Base-by-base conservation (phyloP, 108 stramenopile species). In the Skeletonema potamos region DNA sequence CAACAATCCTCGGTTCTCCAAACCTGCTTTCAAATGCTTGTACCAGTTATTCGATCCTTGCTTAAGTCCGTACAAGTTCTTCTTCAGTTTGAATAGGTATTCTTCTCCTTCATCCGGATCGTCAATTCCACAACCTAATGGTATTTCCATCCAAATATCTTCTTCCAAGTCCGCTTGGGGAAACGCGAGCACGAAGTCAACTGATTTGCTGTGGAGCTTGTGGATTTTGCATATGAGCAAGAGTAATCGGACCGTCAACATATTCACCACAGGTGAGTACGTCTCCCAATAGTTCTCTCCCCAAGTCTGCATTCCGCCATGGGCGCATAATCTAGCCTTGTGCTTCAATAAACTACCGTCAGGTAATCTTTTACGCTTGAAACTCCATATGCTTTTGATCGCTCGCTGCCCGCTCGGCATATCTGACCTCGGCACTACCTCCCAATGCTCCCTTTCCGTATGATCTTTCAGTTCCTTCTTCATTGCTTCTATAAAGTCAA, bases 201-300 rank as follows among this genome's bases (percentile, higher is more conserved):
- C 18, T 26, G 54, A 20, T 33, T 62, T 22, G 7, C 54, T 29
- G 4, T 57, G 32, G 1, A 60, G 39, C 8, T 32, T 22, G 26
- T 32, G 11, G 15, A 75, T 15, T 57, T 65, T 30, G 12, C 63
- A 43, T 1, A 73, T 26, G 26, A 56, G 37, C 0, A 73, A 33
- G 6, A 66, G 58, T 5, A 66, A 18, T n/a, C 81, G 26, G 33
- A 82, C 41, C 9, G 64, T 63, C 1, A 41, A 44, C 81, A 75
- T 77, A 41, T 66, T 76, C 13, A 76, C 74, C 13, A 76, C 74
- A n/a, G 74, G 82, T 9, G 74, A 37, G 66, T 72, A 82, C 2
- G 81, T 82, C 43, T 84, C 77, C 27, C 22, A 69, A 44, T 62
- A 79, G 68, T 84, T 63, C 11, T 79, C 82, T 70, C 64, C 64